phyloP scores from a whole-genome alignment of 2,329 filamentous ascomycete species.

The Epichloe elymi region DNA sequence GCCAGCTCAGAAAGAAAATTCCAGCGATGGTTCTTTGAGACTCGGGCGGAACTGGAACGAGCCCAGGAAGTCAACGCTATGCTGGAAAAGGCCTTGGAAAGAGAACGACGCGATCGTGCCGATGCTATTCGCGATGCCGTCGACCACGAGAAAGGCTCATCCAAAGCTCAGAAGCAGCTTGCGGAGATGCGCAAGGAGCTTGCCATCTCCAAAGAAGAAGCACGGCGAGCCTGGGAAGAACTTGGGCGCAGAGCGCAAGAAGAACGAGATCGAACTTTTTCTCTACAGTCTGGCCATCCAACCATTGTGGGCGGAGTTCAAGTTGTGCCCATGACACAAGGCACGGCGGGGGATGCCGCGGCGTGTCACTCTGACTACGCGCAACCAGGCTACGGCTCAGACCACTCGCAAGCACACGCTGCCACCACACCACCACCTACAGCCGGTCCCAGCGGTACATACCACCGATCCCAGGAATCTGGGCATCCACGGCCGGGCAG shows the following conservation, averaged over 20 bases:
- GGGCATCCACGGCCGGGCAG: slow-evolving; percentile 11
- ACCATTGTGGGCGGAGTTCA: slow-evolving; percentile 88
- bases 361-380: slow-evolving; percentile 18
- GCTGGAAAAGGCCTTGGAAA: slow-evolving; percentile 60
- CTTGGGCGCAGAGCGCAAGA: slow-evolving; percentile 85
- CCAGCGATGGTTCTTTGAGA: slow-evolving; percentile 97
- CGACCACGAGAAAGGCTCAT: slow-evolving; percentile 55
- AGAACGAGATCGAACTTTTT: slow-evolving; percentile 73
- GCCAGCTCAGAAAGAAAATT: slow-evolving; percentile 96
- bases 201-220: slow-evolving; percentile 90
- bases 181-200: slow-evolving; percentile 86
- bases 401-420: slow-evolving; percentile 29
- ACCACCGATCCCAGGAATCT: slow-evolving; percentile 14
- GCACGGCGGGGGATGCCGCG: slow-evolving; percentile 26
- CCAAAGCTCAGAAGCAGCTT: slow-evolving; percentile 67
- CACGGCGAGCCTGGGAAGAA: slow-evolving; percentile 92
- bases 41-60: slow-evolving; percentile 73
- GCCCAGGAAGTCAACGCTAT: slow-evolving; percentile 70
- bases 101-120: slow-evolving; percentile 57
- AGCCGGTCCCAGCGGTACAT: slow-evolving; percentile 13
- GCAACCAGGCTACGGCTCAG: slow-evolving; percentile 19
- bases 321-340: slow-evolving; percentile 80
- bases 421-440: slow-evolving; percentile 23
- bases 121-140: slow-evolving; percentile 55
- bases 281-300: slow-evolving; percentile 76